Conservation (phyloP, 306 rosid species). For the Purshia tridentata region DNA sequence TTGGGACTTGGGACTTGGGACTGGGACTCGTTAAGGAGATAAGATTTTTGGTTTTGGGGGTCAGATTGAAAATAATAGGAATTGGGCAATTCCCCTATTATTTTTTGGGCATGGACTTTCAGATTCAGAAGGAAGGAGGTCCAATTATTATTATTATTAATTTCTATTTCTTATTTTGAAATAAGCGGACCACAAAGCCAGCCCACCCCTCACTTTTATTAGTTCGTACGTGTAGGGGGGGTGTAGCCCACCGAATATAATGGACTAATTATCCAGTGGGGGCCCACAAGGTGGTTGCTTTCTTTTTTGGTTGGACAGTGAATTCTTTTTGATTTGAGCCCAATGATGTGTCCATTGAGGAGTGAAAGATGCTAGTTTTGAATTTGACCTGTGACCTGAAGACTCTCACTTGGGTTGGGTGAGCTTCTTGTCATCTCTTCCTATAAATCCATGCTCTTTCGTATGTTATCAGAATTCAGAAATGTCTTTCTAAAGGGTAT, state of each 20-base stretch:
- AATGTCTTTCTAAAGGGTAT: too few species aligned
- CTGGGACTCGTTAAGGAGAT: conserved; percentile 31
- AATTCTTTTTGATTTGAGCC: conserved; percentile 13
- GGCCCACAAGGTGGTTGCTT: conserved; percentile 12
- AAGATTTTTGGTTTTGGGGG: conserved; percentile 32
- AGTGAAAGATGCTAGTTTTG: too few species aligned
- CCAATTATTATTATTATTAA: conserved; percentile 41
- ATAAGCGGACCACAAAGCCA: conserved; percentile 32
- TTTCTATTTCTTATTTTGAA: not conserved
- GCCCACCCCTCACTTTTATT: conserved; percentile 14
- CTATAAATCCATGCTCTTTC: too few species aligned
- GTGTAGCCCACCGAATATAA: conserved; percentile 33
- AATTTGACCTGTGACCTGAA: too few species aligned
- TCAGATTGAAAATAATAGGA: conserved; percentile 18
- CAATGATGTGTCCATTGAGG: conserved; percentile 13
- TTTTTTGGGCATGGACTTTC: conserved; percentile 48
- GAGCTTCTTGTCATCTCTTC: too few species aligned
- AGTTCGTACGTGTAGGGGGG: conserved; percentile 11
- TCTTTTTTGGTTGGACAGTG: not conserved
- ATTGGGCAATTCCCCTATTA: conserved; percentile 1
- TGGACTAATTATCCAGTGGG: conserved; percentile 29
- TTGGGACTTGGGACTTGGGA: conserved; percentile 26
- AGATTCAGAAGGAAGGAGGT: conserved; percentile 23
- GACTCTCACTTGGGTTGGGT: too few species aligned
- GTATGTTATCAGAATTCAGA: too few species aligned